phyloP scores from a whole-genome alignment of 1,284 basidiomycete species.

The Inonotus obliquus region DNA sequence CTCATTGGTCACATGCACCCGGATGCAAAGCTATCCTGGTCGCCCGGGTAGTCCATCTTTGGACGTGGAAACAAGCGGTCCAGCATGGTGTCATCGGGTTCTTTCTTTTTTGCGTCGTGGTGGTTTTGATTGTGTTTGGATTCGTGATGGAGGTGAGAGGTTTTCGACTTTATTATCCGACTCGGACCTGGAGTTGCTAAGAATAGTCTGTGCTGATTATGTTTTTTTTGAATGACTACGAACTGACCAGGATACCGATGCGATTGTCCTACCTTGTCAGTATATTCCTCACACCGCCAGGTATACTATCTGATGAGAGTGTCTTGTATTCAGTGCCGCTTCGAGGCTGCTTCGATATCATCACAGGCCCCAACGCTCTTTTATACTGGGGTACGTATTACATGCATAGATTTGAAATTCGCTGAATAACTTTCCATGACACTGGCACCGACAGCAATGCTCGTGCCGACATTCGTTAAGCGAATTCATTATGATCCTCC shows the following conservation, averaged over 20 bases:
- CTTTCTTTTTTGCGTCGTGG: slow-evolving; percentile 5
- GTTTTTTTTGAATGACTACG: background rate
- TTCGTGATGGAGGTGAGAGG: slow-evolving; percentile 11
- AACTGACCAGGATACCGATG: slow-evolving; percentile 5
- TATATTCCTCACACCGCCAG: background rate
- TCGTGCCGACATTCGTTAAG: slow-evolving; percentile 16
- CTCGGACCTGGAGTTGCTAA: background rate
- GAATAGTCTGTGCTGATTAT: too few relatives aligned
- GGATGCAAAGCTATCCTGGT: slow-evolving; percentile 9
- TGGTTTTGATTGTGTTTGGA: slow-evolving; percentile 6
- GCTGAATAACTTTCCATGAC: background rate
- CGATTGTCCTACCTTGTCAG: slow-evolving; percentile 11
- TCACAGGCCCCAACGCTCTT: slow-evolving; percentile 10
- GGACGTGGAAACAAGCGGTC: slow-evolving; percentile 9
- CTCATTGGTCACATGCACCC: too few relatives aligned
- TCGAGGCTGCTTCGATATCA: slow-evolving; percentile 13
- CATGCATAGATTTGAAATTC: background rate
- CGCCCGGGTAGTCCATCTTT: slow-evolving; percentile 12
- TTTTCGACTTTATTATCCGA: background rate
- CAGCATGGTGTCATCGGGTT: slow-evolving; percentile 5
- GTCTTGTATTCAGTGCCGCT: slow-evolving; percentile 4
- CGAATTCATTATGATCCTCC: background rate
- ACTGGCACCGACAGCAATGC: slow-evolving; percentile 2
- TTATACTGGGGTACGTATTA: slow-evolving; percentile 13
- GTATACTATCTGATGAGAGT: background rate